Base-by-base conservation (phyloP, 2,329 filamentous ascomycete species). In the Clonostachys solani region DNA sequence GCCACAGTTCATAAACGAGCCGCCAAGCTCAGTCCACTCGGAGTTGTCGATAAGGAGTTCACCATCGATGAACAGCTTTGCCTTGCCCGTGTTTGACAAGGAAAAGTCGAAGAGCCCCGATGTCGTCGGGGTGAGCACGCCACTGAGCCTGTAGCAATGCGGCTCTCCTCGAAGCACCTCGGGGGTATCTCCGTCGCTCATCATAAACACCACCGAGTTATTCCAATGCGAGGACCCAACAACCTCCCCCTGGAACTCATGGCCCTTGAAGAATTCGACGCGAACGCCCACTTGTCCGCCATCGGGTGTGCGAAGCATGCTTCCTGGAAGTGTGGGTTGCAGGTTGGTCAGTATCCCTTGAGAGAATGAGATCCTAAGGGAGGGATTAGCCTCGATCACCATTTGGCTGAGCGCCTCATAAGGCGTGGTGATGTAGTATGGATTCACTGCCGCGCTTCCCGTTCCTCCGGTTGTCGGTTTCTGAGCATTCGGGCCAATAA, bases 1-100 rank as follows among this genome's bases (percentile, higher is more conserved):
- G 34, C 54, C 52, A 41, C 51, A 54, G 46, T 53, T 52, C 35
- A 37, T 37, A 47, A 55, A 45, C 3, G 15, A 29, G 17, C 17
- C 83, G 19, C 83, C 83, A 53, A 84, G 77, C 51, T 86, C 81
- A 0, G 77, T 83, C 83, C 83, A 87, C 53, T 86, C 70, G 82
- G 82, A 86, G 5, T 84, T 73, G 53, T 87, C 81, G 40, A 86
- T 74, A 17, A 78, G 73, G 13, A 84, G 58, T 52, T 77, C 67
- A 7, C 77, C 81, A 47, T 86, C 67, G 43, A 86, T 63, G 52
- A 76, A 82, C 40, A 87, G 64, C 52, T 71, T 75, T 6, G 83
- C 83, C 0, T 83, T 81, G 0, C 84, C 83, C 8, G 86, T 82
- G 41, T 78, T 83, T 61, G 83, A 83, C 59, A 85, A 84, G 50